Evolutionary conservation across 768 basidiomycete genomes (phyloP).

Genomic region (Xerocomellus intermedius): DNA sequence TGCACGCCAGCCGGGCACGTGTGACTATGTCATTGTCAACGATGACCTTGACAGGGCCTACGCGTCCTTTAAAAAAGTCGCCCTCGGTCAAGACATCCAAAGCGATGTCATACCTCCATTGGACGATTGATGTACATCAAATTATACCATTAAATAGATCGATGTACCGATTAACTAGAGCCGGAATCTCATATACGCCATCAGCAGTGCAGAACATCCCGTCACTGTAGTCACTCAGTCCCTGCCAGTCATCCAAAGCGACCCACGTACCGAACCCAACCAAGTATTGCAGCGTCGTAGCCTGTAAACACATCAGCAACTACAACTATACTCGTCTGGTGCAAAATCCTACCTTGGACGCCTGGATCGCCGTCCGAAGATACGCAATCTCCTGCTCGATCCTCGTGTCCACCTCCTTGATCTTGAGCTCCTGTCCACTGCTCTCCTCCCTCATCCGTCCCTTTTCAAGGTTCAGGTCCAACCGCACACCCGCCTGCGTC

Average conservation of each 20-base stretch:
- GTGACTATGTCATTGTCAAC: slow-evolving; percentile 87
- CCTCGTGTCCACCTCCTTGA: slow-evolving; percentile 95
- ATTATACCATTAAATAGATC: slow-evolving; percentile 3
- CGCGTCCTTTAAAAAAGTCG: slow-evolving; percentile 68
- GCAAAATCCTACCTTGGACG: slow-evolving; percentile 61
- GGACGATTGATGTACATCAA: slow-evolving; percentile 42
- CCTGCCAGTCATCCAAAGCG: neutral
- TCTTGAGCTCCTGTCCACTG: slow-evolving; percentile 88
- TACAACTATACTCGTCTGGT: neutral
- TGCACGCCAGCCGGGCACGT: slow-evolving; percentile 70
- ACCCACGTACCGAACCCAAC: slow-evolving; percentile 75
- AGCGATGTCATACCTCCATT: slow-evolving; percentile 68
- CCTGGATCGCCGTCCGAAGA: slow-evolving; percentile 78
- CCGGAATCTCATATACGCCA: slow-evolving; percentile 83
- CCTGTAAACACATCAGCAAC: slow-evolving; percentile 40
- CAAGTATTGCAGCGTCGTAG: slow-evolving; percentile 82
- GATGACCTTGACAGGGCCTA: slow-evolving; percentile 87
- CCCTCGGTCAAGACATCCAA: slow-evolving; percentile 60
- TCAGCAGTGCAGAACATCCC: slow-evolving; percentile 79
- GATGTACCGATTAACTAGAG: slow-evolving; percentile 21
- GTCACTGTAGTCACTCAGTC: slow-evolving; percentile 53
- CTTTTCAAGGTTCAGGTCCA: slow-evolving; percentile 97
- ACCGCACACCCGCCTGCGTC: slow-evolving; percentile 88
- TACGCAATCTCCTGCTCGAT: slow-evolving; percentile 96
- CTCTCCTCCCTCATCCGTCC: slow-evolving; percentile 93